Base-by-base conservation (phyloP, 371 early-diverging fungal genomes). In the Actinomortierella ambigua region DNA sequence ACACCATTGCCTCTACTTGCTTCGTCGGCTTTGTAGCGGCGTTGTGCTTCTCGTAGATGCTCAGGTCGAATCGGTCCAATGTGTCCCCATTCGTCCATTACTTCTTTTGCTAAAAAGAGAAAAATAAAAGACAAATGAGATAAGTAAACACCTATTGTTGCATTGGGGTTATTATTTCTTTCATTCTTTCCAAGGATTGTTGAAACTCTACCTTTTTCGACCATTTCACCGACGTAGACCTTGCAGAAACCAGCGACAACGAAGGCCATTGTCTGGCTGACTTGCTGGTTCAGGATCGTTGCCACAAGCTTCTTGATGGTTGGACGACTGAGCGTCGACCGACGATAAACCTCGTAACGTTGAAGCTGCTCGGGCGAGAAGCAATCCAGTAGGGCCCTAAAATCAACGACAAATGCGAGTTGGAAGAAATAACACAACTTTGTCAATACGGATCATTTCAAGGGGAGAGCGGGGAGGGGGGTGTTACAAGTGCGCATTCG, bases 171-270 rank as follows among this genome's bases (percentile, higher is more conserved):
- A 8, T n/a, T 52, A 40, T 18, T 52, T 52, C 17, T 5, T n/a
- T 15, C 26, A 75, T 39, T 0, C 65, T 47, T 24, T 34, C 2
- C 2, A 15, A 14, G 15, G 46, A 20, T n/a, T 22, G 50, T n/a
- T 7, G n/a, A 15, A 26, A 8, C 43, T 48, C 77, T 81, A 85
- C 93, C 96, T 76, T 86, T 83, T 71, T 95, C 96, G 5, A 96
- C 88, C 61, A 98, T 90, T 67, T 98, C 97, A 22, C 98, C 97
- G 2, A 98, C 92, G 84, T 95, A 99, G 14, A 99, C 92, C 75
- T 99, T 99, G 41, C 94, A 86, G 60, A 95, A 91, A 29, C 98
- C 99, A 26, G 93, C 93, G 0, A 98, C 90, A 0, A 95, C 95
- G 80, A 96, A 95, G 0, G 91, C 87, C 78, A 96, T 84, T 5